Evolutionary conservation across 2,329 filamentous ascomycete species (phyloP).

Genomic region (Fusarium citri): DNA sequence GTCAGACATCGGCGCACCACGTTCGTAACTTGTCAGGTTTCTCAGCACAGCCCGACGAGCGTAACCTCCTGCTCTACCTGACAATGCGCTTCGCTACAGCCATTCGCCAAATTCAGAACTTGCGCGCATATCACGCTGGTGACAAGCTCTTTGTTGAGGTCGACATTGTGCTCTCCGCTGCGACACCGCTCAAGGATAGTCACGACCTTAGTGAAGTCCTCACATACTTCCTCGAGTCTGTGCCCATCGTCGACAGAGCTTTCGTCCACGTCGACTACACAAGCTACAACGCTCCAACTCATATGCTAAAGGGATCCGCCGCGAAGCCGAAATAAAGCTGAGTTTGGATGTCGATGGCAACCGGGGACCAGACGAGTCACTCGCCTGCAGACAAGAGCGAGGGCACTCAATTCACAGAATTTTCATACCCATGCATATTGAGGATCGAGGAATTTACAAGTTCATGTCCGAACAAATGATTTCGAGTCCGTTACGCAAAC

Average conservation of each 20-base stretch:
- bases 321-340: conserved; percentile 40
- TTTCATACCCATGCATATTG: background rate
- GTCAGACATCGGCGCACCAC: conserved; percentile 76
- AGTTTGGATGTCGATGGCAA: background rate
- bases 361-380: background rate
- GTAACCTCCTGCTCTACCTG: conserved; percentile 87
- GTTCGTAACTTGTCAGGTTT: conserved; percentile 85
- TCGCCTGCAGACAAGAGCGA: background rate
- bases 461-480: background rate
- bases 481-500: background rate
- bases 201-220: conserved; percentile 83
- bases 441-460: background rate
- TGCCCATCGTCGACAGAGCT: conserved; percentile 80
- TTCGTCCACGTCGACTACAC: conserved; percentile 76
- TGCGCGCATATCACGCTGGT: conserved; percentile 86
- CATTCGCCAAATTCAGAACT: conserved; percentile 85
- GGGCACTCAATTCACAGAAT: background rate
- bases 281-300: conserved; percentile 70
- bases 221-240: conserved; percentile 86
- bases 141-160: conserved; percentile 87
- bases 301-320: conserved; percentile 58
- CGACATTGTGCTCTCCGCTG: conserved; percentile 84
- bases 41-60: conserved; percentile 81
- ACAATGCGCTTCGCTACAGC: conserved; percentile 94
- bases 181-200: conserved; percentile 79